Base-by-base conservation (phyloP, 2,329 filamentous ascomycete species). In the Trichoderma cornu-damae region DNA sequence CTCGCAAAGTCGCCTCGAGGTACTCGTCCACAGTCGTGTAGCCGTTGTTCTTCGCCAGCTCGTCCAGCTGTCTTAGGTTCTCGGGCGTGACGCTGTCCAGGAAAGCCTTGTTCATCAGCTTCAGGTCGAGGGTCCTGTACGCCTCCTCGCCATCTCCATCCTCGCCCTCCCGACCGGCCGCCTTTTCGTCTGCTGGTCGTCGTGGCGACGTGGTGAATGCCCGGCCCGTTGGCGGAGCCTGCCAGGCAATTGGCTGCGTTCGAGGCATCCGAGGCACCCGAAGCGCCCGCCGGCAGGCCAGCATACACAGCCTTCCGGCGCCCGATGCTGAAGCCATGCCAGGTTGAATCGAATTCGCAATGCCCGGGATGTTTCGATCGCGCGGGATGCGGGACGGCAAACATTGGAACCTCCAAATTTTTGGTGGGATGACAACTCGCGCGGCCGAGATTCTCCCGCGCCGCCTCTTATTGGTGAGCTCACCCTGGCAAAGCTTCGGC, bases 271-370 rank as follows among this genome's bases (percentile, higher is more conserved):
- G 61, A 35, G 62, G 65, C 8, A 64, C 58, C 54, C 63, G 62
- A 52, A 65, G 56, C 43, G 66, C 63, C 53, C 67, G 66, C 35
- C 69, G 70, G 62, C 71, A 74, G 40, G 67, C 65, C 59, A 69
- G 54, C 35, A 64, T 59, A 62, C 72, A 74, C 58, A 75, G 65
- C 65, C 73, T 69, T 55, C 67, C 66, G 63, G 70, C 70, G 62
- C 65, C 67, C 57, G 70, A 70, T 62, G 72, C 67, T 65, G 73
- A 70, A 60, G 72, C 70, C 73, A 75, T 75, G 63, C 62, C 62
- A 62, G 67, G 58, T 66, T 61, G 51, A 59, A 60, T 56, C 48
- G 60, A 56, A 26, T 53, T 59, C 64, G 64, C 49, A 58, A 58
- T 53, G 42, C 50, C 56, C 32, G 34, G 34, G 51, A 24, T 37